A percentile compares a stretch with the other conserved stretches of the same genome.
Evolutionary conservation across 495 filamentous ascomycete species (phyloP).

Genomic region (Talaromyces thailandensis): DNA sequence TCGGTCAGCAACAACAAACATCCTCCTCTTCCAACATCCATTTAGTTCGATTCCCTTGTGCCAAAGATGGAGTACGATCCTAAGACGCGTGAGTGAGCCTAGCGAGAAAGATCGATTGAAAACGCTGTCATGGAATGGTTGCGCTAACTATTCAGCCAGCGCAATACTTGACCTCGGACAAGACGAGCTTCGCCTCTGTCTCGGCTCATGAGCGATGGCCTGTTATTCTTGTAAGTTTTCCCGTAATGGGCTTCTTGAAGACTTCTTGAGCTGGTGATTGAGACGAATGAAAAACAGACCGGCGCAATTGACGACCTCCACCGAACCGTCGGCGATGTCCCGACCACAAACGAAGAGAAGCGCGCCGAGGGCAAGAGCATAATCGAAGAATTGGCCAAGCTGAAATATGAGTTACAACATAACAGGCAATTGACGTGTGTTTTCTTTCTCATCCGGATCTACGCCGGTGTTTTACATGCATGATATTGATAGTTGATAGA

Average conservation of each 20-base stretch:
- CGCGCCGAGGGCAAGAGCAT: slow-evolving; percentile 77
- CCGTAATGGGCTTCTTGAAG: neutral
- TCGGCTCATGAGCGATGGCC: slow-evolving; percentile 87
- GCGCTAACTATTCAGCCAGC: slow-evolving; percentile 38
- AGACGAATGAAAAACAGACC: slow-evolving; percentile 48
- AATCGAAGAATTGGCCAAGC: slow-evolving; percentile 63
- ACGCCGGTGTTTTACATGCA: neutral
- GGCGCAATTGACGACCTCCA: slow-evolving; percentile 92
- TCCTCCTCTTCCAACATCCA: neutral
- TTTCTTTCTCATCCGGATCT: neutral
- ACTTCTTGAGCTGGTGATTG: slow-evolving; percentile 7
- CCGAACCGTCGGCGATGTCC: slow-evolving; percentile 49
- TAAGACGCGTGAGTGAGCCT: slow-evolving; percentile 44
- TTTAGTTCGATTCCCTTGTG: neutral
- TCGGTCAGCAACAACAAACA: neutral
- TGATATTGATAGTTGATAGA: slow-evolving; percentile 28
- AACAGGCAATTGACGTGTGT: slow-evolving; percentile 67
- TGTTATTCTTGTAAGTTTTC: slow-evolving; percentile 64
- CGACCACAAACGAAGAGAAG: slow-evolving; percentile 52
- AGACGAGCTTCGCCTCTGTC: slow-evolving; percentile 74
- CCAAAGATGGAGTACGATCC: slow-evolving; percentile 52
- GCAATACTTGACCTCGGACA: slow-evolving; percentile 70
- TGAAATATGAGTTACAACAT: slow-evolving; percentile 96
- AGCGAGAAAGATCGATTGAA: slow-evolving; percentile 10
- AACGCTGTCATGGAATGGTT: slow-evolving; percentile 2